Base-by-base conservation (phyloP, 306 rosid species). In the Prunus salicina region DNA sequence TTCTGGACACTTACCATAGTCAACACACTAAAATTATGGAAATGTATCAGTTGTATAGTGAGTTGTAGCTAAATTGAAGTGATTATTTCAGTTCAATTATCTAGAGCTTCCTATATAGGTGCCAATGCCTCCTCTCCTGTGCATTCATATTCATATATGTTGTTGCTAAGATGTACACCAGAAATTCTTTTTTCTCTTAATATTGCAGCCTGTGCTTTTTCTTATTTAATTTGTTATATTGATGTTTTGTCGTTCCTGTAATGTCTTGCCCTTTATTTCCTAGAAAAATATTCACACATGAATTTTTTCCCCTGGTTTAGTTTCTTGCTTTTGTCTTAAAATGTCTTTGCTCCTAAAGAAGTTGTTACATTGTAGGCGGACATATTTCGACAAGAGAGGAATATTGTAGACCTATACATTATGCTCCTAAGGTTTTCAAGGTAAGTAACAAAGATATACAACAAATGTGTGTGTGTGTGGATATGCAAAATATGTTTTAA, bases 371-470 rank as follows among this genome's bases (percentile, higher is more conserved):
- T 85, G 77, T 85, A 95, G 98, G 98, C 97, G 69, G 89, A 89
- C 83, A 92, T 92, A 83, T 95, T 95, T 85, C 97, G 97, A 32
- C 79, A 81, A 9, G 98, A 95, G 90, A 90, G 76, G 83, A 95
- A 90, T 86, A 83, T 88, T 64, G n/a, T n/a, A 66, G 97, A 95
- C 84, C 90, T 95, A 58, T 95, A 95, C 74, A 88, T 90, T 63
- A 92, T 95, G 97, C 97, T 95, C 71, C 87, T 95, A 76, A 85
- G 98, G 75, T 95, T 85, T 86, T 95, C 98, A 69, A 89, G 98
- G 98, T 95, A 89, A 45, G 84, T 49, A 69, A 68, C 51, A 16
- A 58, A 69, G 60, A 57, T 13, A 67, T 67, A 45, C 46, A 6
- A 14, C 27, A 65, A 38, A 18, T 65, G 70, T 67, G 32, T 12